Percentiles rank a stretch among this genome's conserved stretches.
Evolutionary conservation across 768 basidiomycete genomes (phyloP).

Genomic region (Zangia roseola): DNA sequence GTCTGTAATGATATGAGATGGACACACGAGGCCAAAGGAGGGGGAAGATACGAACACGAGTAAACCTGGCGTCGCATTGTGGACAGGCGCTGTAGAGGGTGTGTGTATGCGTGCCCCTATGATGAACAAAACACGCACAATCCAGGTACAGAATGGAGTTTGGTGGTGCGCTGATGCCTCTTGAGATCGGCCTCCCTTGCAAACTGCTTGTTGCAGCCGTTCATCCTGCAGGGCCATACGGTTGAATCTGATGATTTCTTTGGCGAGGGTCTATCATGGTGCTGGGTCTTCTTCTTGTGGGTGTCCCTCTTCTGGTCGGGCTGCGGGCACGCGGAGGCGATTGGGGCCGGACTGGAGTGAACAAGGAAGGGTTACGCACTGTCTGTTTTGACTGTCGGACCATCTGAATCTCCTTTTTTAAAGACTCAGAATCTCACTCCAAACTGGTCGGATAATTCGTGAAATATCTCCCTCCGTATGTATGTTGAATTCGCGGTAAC

Average conservation of each 20-base stretch:
- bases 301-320: constrained; percentile 44
- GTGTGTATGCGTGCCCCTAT: constrained; percentile 16
- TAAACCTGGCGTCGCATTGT: constrained; percentile 79
- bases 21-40: constrained; percentile 11
- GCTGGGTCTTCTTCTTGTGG: constrained; percentile 38
- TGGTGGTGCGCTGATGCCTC: constrained; percentile 78
- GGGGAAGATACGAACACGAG: constrained; percentile 52
- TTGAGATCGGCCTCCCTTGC: constrained; percentile 81
- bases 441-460: not conserved
- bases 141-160: constrained; percentile 69
- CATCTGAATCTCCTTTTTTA: constrained; percentile 25
- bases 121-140: constrained; percentile 47
- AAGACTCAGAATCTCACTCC: constrained; percentile 18
- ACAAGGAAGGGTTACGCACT: constrained; percentile 27
- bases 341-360: constrained; percentile 5
- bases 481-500: constrained; percentile 17
- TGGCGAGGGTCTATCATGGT: constrained; percentile 45
- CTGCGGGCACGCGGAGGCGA: constrained; percentile 15
- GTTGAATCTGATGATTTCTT: constrained; percentile 52
- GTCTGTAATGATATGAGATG: constrained; percentile 44
- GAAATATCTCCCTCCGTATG: constrained; percentile 6
- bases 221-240: constrained; percentile 78
- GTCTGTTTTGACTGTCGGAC: constrained; percentile 35
- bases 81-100: constrained; percentile 57
- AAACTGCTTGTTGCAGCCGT: constrained; percentile 80